Evolutionary conservation across 1,139 yeast species (phyloP), one percentile per base, ranked within the genome.

Genomic region (Blastobotrys malaysiensis): DNA sequence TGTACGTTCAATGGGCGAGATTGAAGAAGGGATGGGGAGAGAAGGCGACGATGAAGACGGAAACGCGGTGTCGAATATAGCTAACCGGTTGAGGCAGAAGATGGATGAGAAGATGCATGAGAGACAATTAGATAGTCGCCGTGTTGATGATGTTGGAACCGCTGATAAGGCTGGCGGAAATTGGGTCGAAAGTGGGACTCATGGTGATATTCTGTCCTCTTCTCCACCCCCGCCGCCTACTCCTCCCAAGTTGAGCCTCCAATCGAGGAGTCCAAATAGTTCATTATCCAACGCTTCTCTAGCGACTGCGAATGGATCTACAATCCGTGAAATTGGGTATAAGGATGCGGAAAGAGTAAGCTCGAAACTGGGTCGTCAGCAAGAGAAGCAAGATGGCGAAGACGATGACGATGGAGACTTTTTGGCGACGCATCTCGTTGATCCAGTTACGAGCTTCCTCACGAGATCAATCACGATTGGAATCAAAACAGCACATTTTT

Each of bases 361-460:
- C 7, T 7, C 14, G 11, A n/a, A 3, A 13, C 16, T 7, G 16
- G 11, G 16, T 5, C 2, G 7, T 11, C 11, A 21, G 11, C 6
- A 19, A 46, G 24, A 2, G n/a, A 39, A 13, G 22, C 21, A 18
- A 22, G 22, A 24, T 26, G 36, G 20, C 21, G 45, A 20, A n/a
- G 44, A 18, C 14, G 53, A 45, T 16, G 45, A 24, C 11, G 26
- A 26, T 11, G 48, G 26, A 21, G 13, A 14, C 39, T 13, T 51
- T 49, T n/a, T 51, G 47, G 51, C 19, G 45, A 2, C 39, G 6
- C 43, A 49, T 43, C 16, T 49, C 1, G 48, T 51, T n/a, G 51
- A 54, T 11, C 52, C 54, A 14, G 24, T 48, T 9, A 18, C 43
- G 19, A 20, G 19, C 5, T 27, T 51, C 11, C 16, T 51, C 36